Evolutionary conservation across 805 yeast genomes (phyloP).

Genomic region (Candida mattraensis): DNA sequence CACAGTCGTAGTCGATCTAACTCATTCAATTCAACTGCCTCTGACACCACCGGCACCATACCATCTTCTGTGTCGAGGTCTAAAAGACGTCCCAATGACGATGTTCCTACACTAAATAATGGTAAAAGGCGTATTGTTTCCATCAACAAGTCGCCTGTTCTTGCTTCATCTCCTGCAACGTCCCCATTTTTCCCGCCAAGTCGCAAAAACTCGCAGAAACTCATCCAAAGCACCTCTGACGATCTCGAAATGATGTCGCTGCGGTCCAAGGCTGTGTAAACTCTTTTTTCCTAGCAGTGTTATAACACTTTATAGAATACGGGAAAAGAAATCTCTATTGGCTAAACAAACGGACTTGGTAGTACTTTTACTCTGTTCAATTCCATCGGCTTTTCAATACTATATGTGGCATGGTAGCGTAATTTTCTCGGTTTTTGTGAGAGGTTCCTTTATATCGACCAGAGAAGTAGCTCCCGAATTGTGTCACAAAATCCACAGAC

Average conservation of each 20-base stretch:
- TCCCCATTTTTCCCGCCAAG: conserved; percentile 16
- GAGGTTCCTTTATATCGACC: too few species aligned
- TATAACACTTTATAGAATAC: too few species aligned
- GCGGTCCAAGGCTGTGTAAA: too few species aligned
- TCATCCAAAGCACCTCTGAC: conserved; percentile 32
- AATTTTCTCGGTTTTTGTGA: too few species aligned
- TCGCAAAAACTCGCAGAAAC: conserved; percentile 27
- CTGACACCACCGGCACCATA: conserved; percentile 9
- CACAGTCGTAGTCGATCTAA: conserved; percentile 20
- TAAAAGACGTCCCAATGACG: conserved; percentile 22
- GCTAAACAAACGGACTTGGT: too few species aligned
- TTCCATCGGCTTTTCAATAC: too few species aligned
- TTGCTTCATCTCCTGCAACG: conserved; percentile 1
- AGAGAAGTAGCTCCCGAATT: too few species aligned
- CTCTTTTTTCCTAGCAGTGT: too few species aligned
- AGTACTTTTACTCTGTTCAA: too few species aligned
- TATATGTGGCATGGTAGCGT: too few species aligned
- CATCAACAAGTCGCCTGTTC: conserved; percentile 9
- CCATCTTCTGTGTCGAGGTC: conserved; percentile 3
- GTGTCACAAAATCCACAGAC: too few species aligned
- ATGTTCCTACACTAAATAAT: neutral
- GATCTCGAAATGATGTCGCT: conserved; percentile 33
- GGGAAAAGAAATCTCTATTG: too few species aligned
- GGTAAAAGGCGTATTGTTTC: conserved; percentile 27
- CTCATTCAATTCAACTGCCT: conserved; percentile 6